Percentiles rank a stretch among this genome's conserved stretches.
phyloP scores from a whole-genome alignment of 176 grass and related monocot genomes.

The sorghum (Sorghum bicolor) region DNA sequence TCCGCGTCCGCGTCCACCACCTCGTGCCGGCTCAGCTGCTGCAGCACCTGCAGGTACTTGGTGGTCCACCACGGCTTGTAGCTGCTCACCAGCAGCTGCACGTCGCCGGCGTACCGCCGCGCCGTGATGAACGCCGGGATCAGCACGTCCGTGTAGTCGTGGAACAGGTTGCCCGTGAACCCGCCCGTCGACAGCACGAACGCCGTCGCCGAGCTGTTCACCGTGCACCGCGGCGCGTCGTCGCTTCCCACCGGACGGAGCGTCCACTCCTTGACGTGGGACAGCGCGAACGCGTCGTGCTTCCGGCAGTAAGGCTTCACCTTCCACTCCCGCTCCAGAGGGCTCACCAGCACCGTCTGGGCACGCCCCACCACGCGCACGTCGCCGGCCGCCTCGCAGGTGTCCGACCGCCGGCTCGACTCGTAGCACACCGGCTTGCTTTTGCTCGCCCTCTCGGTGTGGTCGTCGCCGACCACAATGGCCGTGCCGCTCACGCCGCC shows the following conservation, averaged over 20 bases:
- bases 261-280: constrained; percentile 54
- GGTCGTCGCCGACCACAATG: neutral
- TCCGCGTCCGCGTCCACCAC: constrained; percentile 60
- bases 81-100: constrained; percentile 66
- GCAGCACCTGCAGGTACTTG: constrained; percentile 55
- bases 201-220: constrained; percentile 47
- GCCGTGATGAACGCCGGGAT: constrained; percentile 78
- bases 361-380: constrained; percentile 39
- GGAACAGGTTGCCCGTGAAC: constrained; percentile 84
- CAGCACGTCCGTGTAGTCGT: constrained; percentile 87
- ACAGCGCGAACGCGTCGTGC: constrained; percentile 43
- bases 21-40: constrained; percentile 59
- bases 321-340: constrained; percentile 40
- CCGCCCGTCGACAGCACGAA: constrained; percentile 63
- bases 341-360: constrained; percentile 35
- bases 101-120: constrained; percentile 57
- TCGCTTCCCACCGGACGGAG: constrained; percentile 17
- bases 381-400: constrained; percentile 59
- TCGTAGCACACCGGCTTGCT: constrained; percentile 47
- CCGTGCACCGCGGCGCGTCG: constrained; percentile 37
- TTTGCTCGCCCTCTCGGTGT: neutral
- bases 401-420: constrained; percentile 61
- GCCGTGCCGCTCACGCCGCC: neutral
- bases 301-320: constrained; percentile 64
- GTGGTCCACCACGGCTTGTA: constrained; percentile 67